A percentile compares a stretch with the other conserved stretches of the same genome.
Evolutionary conservation across 352 stramenopile genomes (phyloP).

Genomic region (Albugo laibachii): DNA sequence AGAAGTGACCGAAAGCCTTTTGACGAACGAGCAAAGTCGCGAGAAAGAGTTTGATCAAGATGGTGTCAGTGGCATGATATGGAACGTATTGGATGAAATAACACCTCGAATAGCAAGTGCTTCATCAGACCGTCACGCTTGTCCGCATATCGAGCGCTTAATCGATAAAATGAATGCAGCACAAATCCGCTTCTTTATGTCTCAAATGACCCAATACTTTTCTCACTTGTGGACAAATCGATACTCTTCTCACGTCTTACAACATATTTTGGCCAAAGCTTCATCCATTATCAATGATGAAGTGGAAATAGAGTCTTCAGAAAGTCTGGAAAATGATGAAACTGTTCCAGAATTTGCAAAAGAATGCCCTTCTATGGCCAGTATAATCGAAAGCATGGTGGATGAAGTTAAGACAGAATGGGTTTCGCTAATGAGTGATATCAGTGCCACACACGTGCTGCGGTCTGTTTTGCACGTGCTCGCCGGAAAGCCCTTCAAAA

Average conservation of each 20-base stretch:
- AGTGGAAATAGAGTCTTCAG: constrained; percentile 9
- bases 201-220: constrained; percentile 64
- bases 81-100: constrained; percentile 67
- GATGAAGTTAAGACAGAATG: constrained; percentile 60
- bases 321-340: constrained; percentile 26
- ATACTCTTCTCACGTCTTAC: constrained; percentile 72
- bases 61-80: constrained; percentile 36
- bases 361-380: constrained; percentile 22
- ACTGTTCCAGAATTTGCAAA: constrained; percentile 22
- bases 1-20: constrained; percentile 48
- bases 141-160: constrained; percentile 45
- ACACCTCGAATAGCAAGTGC: constrained; percentile 49
- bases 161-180: constrained; percentile 46
- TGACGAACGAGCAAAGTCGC: constrained; percentile 16
- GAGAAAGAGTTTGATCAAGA: constrained; percentile 31
- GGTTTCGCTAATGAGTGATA: constrained; percentile 72
- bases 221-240: constrained; percentile 74
- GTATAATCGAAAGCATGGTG: constrained; percentile 52
- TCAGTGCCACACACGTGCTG: constrained; percentile 68
- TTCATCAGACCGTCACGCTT: constrained; percentile 50
- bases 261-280: constrained; percentile 42
- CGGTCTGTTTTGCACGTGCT: constrained; percentile 48
- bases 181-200: constrained; percentile 51
- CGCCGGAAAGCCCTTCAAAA: constrained; percentile 33
- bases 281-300: constrained; percentile 30